Evolutionary conservation across 2,329 filamentous ascomycete species (phyloP).

Genomic region (Aspergillus calidoustus): DNA sequence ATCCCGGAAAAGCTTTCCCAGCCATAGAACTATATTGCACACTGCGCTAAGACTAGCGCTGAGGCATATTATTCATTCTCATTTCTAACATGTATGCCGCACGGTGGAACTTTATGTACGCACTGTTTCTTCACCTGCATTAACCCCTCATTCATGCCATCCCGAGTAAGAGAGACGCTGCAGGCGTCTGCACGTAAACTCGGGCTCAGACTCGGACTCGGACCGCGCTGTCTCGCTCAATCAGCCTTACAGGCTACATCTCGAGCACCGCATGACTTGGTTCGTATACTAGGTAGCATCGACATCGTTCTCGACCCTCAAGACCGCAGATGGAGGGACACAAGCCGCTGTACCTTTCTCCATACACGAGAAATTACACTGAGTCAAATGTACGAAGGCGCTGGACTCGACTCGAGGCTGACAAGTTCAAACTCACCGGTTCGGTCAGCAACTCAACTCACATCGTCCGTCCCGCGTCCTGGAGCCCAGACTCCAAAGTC

Average conservation of each 20-base stretch:
- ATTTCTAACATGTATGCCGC: constrained; percentile 9
- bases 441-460: not conserved
- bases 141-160: constrained; percentile 1
- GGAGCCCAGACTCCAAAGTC: not conserved
- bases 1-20: constrained; percentile 3
- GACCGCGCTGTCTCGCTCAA: not conserved
- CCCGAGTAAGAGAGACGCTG: not conserved
- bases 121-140: constrained; percentile 5
- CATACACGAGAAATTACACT: not conserved
- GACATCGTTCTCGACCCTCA: not conserved
- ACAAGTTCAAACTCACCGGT: not conserved
- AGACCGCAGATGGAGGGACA: not conserved
- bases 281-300: not conserved
- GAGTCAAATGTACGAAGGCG: not conserved
- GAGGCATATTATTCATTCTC: constrained; percentile 9
- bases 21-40: not conserved
- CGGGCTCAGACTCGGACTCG: not conserved
- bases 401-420: not conserved
- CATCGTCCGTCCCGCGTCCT: not conserved
- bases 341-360: not conserved
- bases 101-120: not conserved
- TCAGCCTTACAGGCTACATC: not conserved
- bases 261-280: not conserved
- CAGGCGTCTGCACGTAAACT: not conserved
- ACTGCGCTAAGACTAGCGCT: not conserved